These are phyloP conservation scores for Nigrospora osmanthi DNA, from an alignment of 2,329 filamentous ascomycete species.

Conservation along the genomic window DNA sequence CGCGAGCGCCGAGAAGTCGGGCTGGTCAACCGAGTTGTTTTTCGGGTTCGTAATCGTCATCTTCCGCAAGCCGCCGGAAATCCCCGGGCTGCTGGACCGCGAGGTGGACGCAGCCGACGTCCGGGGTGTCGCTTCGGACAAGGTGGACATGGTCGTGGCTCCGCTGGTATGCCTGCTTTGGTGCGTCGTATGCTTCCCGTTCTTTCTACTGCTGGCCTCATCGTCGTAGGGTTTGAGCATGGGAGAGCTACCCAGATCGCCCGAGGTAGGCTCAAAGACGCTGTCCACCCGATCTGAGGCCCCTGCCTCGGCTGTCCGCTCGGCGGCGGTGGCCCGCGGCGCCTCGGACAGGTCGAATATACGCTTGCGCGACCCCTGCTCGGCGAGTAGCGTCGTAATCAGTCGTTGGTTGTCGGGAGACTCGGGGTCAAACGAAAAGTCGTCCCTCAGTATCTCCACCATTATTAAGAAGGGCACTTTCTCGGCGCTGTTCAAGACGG, in stretches of 20 bases:
- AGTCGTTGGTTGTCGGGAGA: constrained; percentile 65
- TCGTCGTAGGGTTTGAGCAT: constrained; percentile 52
- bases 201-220: constrained; percentile 30
- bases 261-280: constrained; percentile 75
- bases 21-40: constrained; percentile 55
- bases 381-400: constrained; percentile 47
- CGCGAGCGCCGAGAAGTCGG: constrained; percentile 74
- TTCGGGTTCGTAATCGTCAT: constrained; percentile 51
- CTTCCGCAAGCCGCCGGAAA: constrained; percentile 52
- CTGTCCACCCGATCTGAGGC: constrained; percentile 48
- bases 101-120: constrained; percentile 63
- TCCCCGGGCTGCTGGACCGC: constrained; percentile 62
- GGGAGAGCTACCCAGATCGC: constrained; percentile 68
- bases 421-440: constrained; percentile 75
- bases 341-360: constrained; percentile 66
- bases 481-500: constrained; percentile 79
- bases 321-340: constrained; percentile 38
- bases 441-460: constrained; percentile 74
- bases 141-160: constrained; percentile 31
- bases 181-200: constrained; percentile 11
- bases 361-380: constrained; percentile 48
- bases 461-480: constrained; percentile 80
- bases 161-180: constrained; percentile 16
- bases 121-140: constrained; percentile 57
- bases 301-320: constrained; percentile 31